These are phyloP conservation scores for Cyclocybe cylindracea DNA, from an alignment of 768 basidiomycete species.

Conservation along the genomic window DNA sequence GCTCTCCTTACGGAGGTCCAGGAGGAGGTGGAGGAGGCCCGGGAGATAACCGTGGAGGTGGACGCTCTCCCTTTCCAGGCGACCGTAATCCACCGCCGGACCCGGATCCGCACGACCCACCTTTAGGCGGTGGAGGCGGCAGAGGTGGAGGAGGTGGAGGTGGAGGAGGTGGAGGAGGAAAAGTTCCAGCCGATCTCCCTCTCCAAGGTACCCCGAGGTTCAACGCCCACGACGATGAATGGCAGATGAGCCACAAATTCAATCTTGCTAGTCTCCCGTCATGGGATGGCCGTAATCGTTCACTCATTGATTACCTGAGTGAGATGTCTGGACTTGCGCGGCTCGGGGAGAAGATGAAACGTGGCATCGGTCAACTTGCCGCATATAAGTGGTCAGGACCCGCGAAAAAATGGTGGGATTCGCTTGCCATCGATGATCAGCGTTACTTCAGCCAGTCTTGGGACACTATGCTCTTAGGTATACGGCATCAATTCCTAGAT, in stretches of 20 bases:
- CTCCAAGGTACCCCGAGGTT: neutral
- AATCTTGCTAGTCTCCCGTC: neutral
- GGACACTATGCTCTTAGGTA: constrained; percentile 2
- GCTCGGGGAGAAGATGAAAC: neutral
- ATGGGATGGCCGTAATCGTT: constrained; percentile 1
- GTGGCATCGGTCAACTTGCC: neutral
- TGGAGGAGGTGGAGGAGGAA: neutral
- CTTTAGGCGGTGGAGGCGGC: neutral
- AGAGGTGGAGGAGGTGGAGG: neutral
- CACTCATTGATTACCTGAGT: constrained; percentile 4
- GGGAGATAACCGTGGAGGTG: neutral
- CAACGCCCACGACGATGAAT: neutral
- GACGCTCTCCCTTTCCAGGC: neutral
- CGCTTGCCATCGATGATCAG: neutral
- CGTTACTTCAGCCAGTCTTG: neutral
- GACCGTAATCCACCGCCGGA: neutral
- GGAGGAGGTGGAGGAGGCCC: neutral
- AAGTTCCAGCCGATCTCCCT: neutral
- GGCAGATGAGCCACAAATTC: constrained; percentile 11
- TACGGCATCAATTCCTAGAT: constrained; percentile 15
- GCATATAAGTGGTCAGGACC: neutral
- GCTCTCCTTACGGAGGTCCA: neutral
- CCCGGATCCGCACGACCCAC: neutral
- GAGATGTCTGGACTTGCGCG: neutral
- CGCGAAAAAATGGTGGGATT: constrained; percentile 5